Evolutionary conservation across 2,329 filamentous ascomycete genomes (phyloP).

Genomic region (Macrophomina pseudophaseolina): DNA sequence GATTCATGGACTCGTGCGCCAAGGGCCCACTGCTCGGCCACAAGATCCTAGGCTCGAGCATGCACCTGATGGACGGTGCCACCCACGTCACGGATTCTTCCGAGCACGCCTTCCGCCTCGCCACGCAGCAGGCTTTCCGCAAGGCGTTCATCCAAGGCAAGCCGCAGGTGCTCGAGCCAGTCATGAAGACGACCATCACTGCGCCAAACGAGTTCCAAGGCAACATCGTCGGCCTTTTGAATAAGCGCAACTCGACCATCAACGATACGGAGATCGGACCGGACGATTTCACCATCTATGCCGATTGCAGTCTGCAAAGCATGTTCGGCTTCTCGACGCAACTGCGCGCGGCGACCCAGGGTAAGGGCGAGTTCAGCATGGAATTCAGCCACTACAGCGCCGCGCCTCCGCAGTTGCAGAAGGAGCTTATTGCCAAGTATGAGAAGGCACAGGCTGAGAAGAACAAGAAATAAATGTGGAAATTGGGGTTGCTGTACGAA

Average conservation of each 20-base stretch:
- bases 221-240: constrained; percentile 90
- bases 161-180: constrained; percentile 86
- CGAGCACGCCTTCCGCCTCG: constrained; percentile 93
- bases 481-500: neutral
- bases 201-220: constrained; percentile 98
- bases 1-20: constrained; percentile 80
- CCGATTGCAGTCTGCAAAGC: constrained; percentile 90
- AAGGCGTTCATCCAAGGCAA: constrained; percentile 85
- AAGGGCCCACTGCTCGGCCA: constrained; percentile 93
- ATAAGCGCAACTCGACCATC: constrained; percentile 95
- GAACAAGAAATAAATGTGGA: constrained; percentile 51
- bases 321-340: constrained; percentile 98
- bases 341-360: constrained; percentile 90
- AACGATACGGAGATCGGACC: constrained; percentile 92
- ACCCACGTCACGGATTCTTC: constrained; percentile 98
- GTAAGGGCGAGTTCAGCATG: constrained; percentile 98
- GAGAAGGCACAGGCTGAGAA: constrained; percentile 69
- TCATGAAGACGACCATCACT: constrained; percentile 98
- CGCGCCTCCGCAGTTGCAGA: constrained; percentile 87
- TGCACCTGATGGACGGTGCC: constrained; percentile 95
- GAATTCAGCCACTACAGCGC: constrained; percentile 96
- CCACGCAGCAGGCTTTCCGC: constrained; percentile 94
- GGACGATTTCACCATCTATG: constrained; percentile 91
- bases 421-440: constrained; percentile 70
- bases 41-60: constrained; percentile 83